Conservation (phyloP, 306 rosid genomes). For the Hippophae tibetana region DNA sequence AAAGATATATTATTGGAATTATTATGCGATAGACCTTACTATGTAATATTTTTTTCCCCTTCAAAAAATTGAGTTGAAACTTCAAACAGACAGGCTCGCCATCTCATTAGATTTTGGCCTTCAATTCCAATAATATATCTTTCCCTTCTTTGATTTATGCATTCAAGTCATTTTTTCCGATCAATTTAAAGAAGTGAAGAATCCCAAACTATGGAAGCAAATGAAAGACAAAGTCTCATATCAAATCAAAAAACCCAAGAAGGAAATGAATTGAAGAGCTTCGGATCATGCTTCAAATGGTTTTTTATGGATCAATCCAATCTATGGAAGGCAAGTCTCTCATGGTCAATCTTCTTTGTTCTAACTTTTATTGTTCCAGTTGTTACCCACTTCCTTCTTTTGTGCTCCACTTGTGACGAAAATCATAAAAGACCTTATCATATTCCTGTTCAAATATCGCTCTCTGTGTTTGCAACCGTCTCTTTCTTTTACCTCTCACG, state of each 20-base stretch:
- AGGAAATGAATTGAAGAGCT: slow-evolving; percentile 34
- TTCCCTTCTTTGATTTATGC: not conserved
- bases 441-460: slow-evolving; percentile 51
- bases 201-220: slow-evolving; percentile 38
- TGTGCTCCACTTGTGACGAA: slow-evolving; percentile 54
- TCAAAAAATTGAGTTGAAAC: too few species aligned
- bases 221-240: slow-evolving; percentile 19
- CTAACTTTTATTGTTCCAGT: slow-evolving; percentile 50
- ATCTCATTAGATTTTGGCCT: too few species aligned
- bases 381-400: slow-evolving; percentile 53
- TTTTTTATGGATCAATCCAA: slow-evolving; percentile 68
- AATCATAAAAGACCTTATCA: slow-evolving; percentile 71
- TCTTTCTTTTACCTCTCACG: slow-evolving; percentile 49
- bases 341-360: slow-evolving; percentile 61
- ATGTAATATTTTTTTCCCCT: too few species aligned
- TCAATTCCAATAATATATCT: not conserved
- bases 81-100: too few species aligned
- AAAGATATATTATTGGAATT: too few species aligned
- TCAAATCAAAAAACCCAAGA: slow-evolving; percentile 20
- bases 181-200: not conserved
- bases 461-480: slow-evolving; percentile 40
- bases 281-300: slow-evolving; percentile 50
- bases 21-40: too few species aligned
- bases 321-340: slow-evolving; percentile 27
- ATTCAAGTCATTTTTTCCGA: not conserved